phyloP scores from a whole-genome alignment of 208 protist species.

The Trypanosomatidae sp. region DNA sequence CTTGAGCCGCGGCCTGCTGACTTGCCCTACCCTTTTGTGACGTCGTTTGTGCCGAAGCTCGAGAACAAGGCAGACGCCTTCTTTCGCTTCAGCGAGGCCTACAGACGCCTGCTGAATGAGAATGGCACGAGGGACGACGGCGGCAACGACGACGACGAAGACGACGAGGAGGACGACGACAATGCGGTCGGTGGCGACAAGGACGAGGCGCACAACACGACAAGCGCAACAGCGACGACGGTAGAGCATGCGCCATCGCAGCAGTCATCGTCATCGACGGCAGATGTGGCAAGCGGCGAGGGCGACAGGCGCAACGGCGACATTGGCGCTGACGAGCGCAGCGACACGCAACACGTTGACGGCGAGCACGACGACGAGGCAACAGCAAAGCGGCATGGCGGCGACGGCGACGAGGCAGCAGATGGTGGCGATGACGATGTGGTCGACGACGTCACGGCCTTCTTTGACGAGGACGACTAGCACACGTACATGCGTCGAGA shows the following conservation, averaged over 20 bases:
- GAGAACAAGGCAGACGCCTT: conserved; percentile 80
- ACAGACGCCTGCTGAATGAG: conserved; percentile 14
- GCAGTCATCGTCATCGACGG: too few species aligned
- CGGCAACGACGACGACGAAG: conserved; percentile 2
- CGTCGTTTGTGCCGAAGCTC: conserved; percentile 40
- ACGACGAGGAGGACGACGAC: conserved; percentile 1
- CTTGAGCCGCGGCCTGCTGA: conserved; percentile 31
- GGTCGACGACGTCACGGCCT: conserved; percentile 31
- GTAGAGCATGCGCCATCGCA: too few species aligned
- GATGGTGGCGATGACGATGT: conserved; percentile 4
- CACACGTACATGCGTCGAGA: too few species aligned
- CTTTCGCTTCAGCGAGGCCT: conserved; percentile 62
- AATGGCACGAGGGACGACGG: background rate
- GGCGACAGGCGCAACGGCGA: too few species aligned
- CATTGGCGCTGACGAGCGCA: too few species aligned
- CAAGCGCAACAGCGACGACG: too few species aligned
- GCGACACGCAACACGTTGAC: too few species aligned
- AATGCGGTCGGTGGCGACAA: conserved; percentile 26
- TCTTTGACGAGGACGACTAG: conserved; percentile 45
- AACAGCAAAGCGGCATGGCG: too few species aligned
- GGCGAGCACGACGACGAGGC: too few species aligned
- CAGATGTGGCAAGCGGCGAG: too few species aligned
- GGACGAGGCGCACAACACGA: too few species aligned
- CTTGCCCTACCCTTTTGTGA: conserved; percentile 59
- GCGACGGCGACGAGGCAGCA: too few species aligned